phyloP scores from a whole-genome alignment of 2,329 filamentous ascomycete species.

The Sporothrix pseudoabietina region DNA sequence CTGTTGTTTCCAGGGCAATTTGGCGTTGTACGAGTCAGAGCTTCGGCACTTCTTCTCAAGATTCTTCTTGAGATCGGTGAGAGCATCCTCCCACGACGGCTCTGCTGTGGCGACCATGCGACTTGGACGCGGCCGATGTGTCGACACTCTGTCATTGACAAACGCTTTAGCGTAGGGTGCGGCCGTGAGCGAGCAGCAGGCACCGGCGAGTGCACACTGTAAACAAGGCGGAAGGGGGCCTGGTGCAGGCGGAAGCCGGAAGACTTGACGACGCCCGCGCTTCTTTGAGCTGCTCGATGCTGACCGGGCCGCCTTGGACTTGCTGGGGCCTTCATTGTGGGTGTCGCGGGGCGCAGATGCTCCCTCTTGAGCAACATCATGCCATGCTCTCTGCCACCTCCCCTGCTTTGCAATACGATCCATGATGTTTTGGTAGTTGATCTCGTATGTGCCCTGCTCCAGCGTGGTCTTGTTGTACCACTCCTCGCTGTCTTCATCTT shows the following conservation, averaged over 20 bases:
- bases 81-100: background rate
- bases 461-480: background rate
- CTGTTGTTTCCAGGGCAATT: constrained; percentile 30
- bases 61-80: background rate
- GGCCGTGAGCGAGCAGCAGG: constrained; percentile 34
- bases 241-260: constrained; percentile 26
- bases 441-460: background rate
- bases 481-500: background rate
- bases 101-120: background rate
- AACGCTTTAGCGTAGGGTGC: constrained; percentile 27
- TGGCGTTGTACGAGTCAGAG: background rate
- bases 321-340: background rate
- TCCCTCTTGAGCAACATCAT: background rate
- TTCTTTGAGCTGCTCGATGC: background rate
- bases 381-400: constrained; percentile 23
- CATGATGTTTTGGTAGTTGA: background rate
- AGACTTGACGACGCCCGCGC: background rate
- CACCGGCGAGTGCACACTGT: constrained; percentile 31
- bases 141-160: constrained; percentile 25
- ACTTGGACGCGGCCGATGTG: constrained; percentile 4
- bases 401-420: background rate
- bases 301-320: background rate
- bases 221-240: constrained; percentile 33
- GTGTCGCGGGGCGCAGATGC: background rate
- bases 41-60: background rate